Conservation (phyloP, 1,139 yeast genomes). For the Geotrichum europaeum region DNA sequence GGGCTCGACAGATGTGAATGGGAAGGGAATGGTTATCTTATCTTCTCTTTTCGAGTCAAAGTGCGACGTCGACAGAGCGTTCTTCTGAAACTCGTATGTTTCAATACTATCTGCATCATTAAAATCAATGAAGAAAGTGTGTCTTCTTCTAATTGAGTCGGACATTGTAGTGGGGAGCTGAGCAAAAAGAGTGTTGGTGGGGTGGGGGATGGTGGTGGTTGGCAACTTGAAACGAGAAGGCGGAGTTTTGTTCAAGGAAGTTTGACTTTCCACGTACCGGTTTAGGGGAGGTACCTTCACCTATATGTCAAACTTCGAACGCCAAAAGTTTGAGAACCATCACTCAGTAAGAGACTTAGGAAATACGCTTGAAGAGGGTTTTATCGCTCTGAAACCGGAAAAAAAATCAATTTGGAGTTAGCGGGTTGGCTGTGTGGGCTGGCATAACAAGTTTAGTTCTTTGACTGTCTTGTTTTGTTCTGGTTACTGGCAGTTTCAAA, state of each 20-base stretch:
- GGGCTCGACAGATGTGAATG: constrained; percentile 4
- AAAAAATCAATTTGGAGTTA: no score
- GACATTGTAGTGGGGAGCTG: constrained; percentile 6
- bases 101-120: constrained; percentile 21
- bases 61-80: constrained; percentile 16
- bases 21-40: constrained; percentile 24
- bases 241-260: not conserved
- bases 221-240: not conserved
- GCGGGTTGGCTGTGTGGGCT: no score
- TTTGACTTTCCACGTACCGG: not conserved
- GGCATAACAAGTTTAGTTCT: no score
- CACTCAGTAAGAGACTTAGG: not conserved
- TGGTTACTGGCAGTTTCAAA: no score
- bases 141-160: constrained; percentile 23
- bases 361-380: not conserved
- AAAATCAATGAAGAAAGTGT: constrained; percentile 25
- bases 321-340: not conserved
- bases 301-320: not conserved
- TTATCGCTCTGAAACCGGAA: not conserved
- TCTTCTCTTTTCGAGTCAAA: constrained; percentile 24
- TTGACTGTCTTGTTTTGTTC: no score
- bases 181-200: not conserved
- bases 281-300: not conserved
- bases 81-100: constrained; percentile 18
- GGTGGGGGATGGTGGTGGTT: not conserved